Base-by-base conservation (phyloP, 2,329 filamentous ascomycete species). In the Graphilbum sp. region DNA sequence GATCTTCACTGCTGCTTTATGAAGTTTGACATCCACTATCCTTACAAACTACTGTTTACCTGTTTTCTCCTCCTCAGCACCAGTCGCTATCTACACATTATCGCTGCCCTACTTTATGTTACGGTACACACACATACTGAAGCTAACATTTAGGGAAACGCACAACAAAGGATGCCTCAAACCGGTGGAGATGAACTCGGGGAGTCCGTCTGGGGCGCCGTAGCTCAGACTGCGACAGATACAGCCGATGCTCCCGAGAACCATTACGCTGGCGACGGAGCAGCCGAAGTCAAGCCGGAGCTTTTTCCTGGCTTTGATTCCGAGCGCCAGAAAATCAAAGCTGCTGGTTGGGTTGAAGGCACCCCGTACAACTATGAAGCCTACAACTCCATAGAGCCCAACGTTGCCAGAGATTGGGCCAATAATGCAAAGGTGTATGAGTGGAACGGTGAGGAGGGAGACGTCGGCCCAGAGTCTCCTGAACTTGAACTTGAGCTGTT, bases 401-500 rank as follows among this genome's bases (percentile, higher is more conserved):
- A 17, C 24, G 18, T 17, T 30, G 49, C 50, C 2, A 31, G 43
- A 11, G 49, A 53, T 3, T 74, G 66, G 59, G 69, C 66, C 13
- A 55, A 62, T 29, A 69, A 70, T 39, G 77, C 74, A n/a, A 59
- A 53, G 0, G 65, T 80, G 32, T 96, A 96, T 49, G 73, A 87
- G 50, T 96, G 82, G 80, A 67, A 75, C 16, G 85, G 86, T 11
- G 84, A 93, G 3, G 82, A 69, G 47, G 90, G 88, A 2, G 88
- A 96, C 31, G 64, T 98, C 38, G 88, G 79, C 7, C 86, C 86
- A 0, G 64, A 63, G 36, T 69, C 77, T 38, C 62, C 68, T 0
- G 69, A 74, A 35, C 70, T 98, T 0, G 88, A 96, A 61, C 48
- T 67, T 8, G 63, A 79, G 48, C 72, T 98, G 7, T 98, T 92